Base-by-base conservation (phyloP, 176 grass and related monocot species). In the Raddia guianensis region DNA sequence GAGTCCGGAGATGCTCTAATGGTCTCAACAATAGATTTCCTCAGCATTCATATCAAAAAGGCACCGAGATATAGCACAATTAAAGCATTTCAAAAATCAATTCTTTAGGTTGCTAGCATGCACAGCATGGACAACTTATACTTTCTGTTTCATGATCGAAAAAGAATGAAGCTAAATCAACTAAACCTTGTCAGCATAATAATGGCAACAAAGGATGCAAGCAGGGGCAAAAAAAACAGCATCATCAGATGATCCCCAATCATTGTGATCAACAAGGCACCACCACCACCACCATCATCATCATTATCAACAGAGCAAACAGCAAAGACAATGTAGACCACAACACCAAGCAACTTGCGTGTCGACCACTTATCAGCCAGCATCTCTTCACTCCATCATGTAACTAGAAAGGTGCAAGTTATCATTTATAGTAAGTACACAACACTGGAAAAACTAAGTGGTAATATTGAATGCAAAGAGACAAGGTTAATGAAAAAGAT, bases 331-430 rank as follows among this genome's bases (percentile, higher is more conserved):
- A 74, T 77, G 86, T 86, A 85, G 86, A 73, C 93, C 76, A 63
- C 88, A 92, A 85, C 82, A 85, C 83, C 80, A 89, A 63, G 47
- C 66, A 86, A 72, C 86, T 73, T 78, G 69, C 53, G 77, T 80
- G 80, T 75, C 87, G 75, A 80, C 72, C 85, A 82, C 74, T 81
- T 82, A 89, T 91, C 78, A 87, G 70, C 83, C 82, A 80, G 76
- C 89, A 86, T 68, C 87, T 76, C 83, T 64, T 79, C 87, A 80
- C 70, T 79, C 73, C 92, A 90, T 53, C 82, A 91, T 87, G 80
- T 82, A 93, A 87, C 87, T 90, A 91, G 88, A 91, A 90, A 86
- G 72, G 86, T 82, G 75, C 85, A 91, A 72, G 68, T 82, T 69
- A 80, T 75, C 68, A 86, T 82, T 63, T 75, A 75, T 70, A 83